Evolutionary conservation across 2,329 filamentous ascomycete species (phyloP).

Genomic region (Botrytis galanthina): DNA sequence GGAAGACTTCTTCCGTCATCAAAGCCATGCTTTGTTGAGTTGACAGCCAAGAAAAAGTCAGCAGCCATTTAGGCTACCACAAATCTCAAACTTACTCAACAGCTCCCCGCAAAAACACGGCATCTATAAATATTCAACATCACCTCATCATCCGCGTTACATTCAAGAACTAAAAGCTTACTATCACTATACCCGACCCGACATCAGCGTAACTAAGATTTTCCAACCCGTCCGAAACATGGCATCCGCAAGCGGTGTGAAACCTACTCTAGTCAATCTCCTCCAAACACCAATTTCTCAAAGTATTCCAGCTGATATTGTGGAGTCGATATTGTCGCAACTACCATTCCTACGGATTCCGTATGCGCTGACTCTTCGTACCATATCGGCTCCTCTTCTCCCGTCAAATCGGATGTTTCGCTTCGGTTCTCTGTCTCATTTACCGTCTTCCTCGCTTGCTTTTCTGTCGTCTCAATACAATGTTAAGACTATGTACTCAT

Average conservation of each 20-base stretch:
- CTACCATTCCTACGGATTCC: background rate
- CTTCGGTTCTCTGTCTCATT: background rate
- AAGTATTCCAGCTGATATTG: background rate
- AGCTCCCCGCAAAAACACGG: constrained; percentile 5
- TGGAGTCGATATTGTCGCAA: background rate
- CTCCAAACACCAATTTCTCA: background rate
- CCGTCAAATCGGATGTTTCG: background rate
- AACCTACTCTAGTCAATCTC: background rate
- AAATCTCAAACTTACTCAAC: background rate
- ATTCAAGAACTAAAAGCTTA: background rate
- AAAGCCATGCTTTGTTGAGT: background rate
- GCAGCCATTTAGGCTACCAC: constrained; percentile 13
- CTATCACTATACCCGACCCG: too few relatives aligned
- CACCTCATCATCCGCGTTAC: background rate
- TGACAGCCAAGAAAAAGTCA: background rate
- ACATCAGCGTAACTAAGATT: background rate
- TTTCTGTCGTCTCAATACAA: background rate
- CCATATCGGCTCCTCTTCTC: background rate
- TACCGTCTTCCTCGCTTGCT: background rate
- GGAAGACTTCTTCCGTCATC: background rate
- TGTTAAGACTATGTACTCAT: background rate
- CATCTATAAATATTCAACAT: constrained; percentile 5
- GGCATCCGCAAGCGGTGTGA: background rate
- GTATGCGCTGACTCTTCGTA: background rate
- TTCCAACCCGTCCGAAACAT: background rate